Evolutionary conservation across 1,139 yeast genomes (phyloP), one percentile per base, ranked within the genome.

Genomic region (Nakaseomyces glabratus): DNA sequence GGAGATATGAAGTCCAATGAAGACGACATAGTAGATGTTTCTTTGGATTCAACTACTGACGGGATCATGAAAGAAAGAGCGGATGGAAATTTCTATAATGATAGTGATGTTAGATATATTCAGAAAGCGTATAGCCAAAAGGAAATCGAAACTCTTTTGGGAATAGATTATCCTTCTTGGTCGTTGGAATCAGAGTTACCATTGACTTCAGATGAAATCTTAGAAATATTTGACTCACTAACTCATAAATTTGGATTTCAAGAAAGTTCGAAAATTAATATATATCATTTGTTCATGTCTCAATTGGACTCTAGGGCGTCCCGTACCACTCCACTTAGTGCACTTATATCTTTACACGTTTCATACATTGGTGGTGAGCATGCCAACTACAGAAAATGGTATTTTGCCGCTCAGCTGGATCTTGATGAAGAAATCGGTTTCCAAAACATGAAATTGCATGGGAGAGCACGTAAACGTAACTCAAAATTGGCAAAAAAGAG

Each of bases 311-410:
- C 86, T 1, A 62, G 88, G 44, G 71, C 84, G 2, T 69, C 82
- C n/a, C 63, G 88, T 44, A 66, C 75, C 61, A 65, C 68, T 0
- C 71, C 82, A 0, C 46, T 44, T 1, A 63, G 60, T 31, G 85
- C 88, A 0, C 60, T 80, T 37, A 56, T 65, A 30, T 67, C 82
- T 0, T 48, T 79, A 30, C 86, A 80, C 57, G 82, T 79, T 0
- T 82, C 80, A 39, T 79, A 78, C 49, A 74, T 80, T 41, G 85
- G 85, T 1, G 90, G 88, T 1, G 63, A 68, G 16, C 69, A 76
- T 43, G 63, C 88, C 0, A 80, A 80, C 51, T 79, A 71, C 51
- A 66, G 69, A 44, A 79, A 76, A 51, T 80, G 88, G 88, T 79
- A 71, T 49, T 78, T 79, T 63, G 85, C 85, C 2, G 76, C 84